phyloP scores from a whole-genome alignment of 2,329 filamentous ascomycete species.

The Sclerotinia trifoliorum region DNA sequence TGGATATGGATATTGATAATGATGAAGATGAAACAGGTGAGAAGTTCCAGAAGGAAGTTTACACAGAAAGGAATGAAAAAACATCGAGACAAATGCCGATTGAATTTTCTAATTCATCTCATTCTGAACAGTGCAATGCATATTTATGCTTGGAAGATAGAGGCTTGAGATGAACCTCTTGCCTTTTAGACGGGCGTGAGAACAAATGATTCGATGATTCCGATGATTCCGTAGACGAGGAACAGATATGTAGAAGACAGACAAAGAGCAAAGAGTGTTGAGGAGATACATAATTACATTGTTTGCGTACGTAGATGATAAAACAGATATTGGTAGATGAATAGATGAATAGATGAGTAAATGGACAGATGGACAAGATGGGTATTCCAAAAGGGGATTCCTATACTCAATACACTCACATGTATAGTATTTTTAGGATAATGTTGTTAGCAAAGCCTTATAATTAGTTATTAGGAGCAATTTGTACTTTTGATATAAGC shows the following conservation, averaged over 20 bases:
- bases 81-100: neutral
- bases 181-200: neutral
- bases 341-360: too few species aligned
- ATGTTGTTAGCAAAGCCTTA: too few species aligned
- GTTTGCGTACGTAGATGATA: too few species aligned
- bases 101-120: neutral
- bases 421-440: too few species aligned
- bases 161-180: neutral
- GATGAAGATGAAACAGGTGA: neutral
- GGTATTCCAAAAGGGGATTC: too few species aligned
- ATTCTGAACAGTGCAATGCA: neutral
- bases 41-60: neutral
- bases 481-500: too few species aligned
- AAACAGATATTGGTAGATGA: too few species aligned
- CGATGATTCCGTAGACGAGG: neutral
- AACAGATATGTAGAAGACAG: neutral
- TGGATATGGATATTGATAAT: conserved; percentile 14
- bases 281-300: neutral
- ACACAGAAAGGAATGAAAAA: neutral
- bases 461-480: too few species aligned
- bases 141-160: neutral
- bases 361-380: too few species aligned
- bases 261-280: neutral
- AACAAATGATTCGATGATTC: neutral
- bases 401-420: too few species aligned